Base-by-base conservation (phyloP, 208 protist genomes). In the Jaenimonas drosophilae region DNA sequence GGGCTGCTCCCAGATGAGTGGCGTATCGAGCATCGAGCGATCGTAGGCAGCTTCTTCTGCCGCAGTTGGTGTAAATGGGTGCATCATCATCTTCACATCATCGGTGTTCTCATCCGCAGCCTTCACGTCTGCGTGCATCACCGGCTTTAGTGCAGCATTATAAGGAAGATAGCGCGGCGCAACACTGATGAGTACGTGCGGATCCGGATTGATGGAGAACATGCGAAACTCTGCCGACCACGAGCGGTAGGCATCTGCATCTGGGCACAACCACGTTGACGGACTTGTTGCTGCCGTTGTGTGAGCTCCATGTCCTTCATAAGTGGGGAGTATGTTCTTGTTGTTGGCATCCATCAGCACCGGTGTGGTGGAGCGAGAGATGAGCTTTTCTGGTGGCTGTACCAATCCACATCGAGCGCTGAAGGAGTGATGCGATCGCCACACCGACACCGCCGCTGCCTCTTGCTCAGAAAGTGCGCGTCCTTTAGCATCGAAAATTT, bases 1-100 rank as follows among this genome's bases (percentile, higher is more conserved):
- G 0, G 74, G 73, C 50, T 91, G 70, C 24, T 91, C 76, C 71
- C 74, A 91, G 28, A 91, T 81, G 7, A 91, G 64, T 31, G 81
- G 81, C 7, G 81, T 91, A 31, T 76, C 64, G 16, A 91, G 64
- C 49, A 87, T 60, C 4, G 60, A 56, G n/a, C 57, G 44, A 32
- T 87, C 56, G 49, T 76, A 91, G 36, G 59, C 32, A 0, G 40
- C 30, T 31, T 78, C 51, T 36, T 87, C 74, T 48, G 75, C 73
- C 33, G 41, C 14, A 9, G 44, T 60, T 25, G 55, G 27, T 30
- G 45, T 24, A 3, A 58, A 26, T 38, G 30, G 64, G 9, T 11
- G 9, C 16, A 24, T n/a, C n/a, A n/a, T n/a, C n/a, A n/a, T n/a
- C n/a, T n/a, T n/a, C n/a, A n/a, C n/a, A n/a, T n/a, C n/a, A n/a